Percentiles rank a stretch among this genome's conserved stretches.
Conservation (phyloP, 257 asterid species). For the Plantago major region DNA sequence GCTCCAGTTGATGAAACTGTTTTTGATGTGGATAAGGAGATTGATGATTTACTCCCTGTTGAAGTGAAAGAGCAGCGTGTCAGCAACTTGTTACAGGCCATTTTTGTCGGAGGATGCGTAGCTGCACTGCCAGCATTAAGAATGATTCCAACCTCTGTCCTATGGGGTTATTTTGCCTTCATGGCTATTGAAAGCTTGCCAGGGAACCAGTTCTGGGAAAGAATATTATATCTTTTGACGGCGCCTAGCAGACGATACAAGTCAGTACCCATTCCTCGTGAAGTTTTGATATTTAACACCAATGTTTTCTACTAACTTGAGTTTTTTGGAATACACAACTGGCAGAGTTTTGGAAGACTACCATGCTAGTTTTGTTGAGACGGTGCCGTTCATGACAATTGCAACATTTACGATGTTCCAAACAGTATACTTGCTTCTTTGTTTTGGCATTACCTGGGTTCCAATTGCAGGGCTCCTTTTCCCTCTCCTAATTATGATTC, state of each 20-base stretch:
- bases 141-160: constrained; percentile 89
- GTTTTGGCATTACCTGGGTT: constrained; percentile 88
- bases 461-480: constrained; percentile 83
- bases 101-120: constrained; percentile 77
- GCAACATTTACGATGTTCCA: constrained; percentile 69
- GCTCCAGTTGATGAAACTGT: constrained; percentile 77
- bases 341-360: constrained; percentile 74
- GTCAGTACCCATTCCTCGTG: constrained; percentile 23
- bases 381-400: constrained; percentile 79
- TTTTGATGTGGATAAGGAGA: constrained; percentile 75
- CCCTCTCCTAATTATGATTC: constrained; percentile 75
- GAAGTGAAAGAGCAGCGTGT: constrained; percentile 90
- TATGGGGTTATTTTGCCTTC: constrained; percentile 91
- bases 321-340: background rate
- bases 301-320: background rate
- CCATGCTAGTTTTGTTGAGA: constrained; percentile 80
- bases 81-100: constrained; percentile 75
- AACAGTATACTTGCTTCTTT: constrained; percentile 59
- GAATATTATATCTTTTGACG: constrained; percentile 68
- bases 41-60: constrained; percentile 73
- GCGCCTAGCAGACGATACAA: constrained; percentile 84
- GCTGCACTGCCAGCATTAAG: constrained; percentile 83
- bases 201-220: constrained; percentile 90
- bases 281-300: background rate
- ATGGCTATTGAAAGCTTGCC: constrained; percentile 95